Conservation (phyloP, 805 yeast species). For the Kuraishia piskuri region DNA sequence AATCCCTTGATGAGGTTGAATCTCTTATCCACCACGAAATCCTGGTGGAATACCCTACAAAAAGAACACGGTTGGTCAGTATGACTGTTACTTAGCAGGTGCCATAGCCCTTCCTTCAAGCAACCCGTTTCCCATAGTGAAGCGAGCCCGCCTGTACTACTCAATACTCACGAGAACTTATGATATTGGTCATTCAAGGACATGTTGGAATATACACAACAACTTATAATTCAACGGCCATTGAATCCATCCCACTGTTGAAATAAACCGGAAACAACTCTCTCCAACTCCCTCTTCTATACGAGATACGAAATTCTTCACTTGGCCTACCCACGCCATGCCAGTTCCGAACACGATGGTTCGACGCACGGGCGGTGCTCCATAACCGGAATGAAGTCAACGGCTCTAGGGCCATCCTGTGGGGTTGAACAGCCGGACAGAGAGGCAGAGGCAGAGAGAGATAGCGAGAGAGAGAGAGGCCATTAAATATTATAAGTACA, state of each 20-base stretch:
- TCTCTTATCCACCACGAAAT: slow-evolving; percentile 82
- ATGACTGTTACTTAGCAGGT: not conserved
- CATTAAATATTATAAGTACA: no score
- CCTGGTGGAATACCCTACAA: slow-evolving; percentile 77
- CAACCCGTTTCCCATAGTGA: not conserved
- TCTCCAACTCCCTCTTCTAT: not conserved
- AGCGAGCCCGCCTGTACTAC: not conserved
- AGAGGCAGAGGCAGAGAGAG: not conserved
- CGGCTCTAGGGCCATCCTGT: not conserved
- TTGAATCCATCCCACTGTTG: not conserved
- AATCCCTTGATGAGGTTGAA: slow-evolving; percentile 86
- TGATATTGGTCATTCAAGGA: slow-evolving; percentile 5
- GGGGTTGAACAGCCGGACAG: not conserved
- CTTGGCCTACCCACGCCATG: not conserved
- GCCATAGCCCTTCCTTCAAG: not conserved
- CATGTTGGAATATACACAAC: not conserved
- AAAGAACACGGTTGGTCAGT: not conserved
- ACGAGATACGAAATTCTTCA: not conserved
- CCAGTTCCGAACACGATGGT: not conserved
- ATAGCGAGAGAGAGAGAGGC: no score
- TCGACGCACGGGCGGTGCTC: not conserved
- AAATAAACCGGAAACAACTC: not conserved
- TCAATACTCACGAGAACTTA: slow-evolving; percentile 6
- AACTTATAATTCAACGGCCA: not conserved
- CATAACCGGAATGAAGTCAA: not conserved